phyloP scores from a whole-genome alignment of 345 rosid genomes.

The Rhizophora apiculata region DNA sequence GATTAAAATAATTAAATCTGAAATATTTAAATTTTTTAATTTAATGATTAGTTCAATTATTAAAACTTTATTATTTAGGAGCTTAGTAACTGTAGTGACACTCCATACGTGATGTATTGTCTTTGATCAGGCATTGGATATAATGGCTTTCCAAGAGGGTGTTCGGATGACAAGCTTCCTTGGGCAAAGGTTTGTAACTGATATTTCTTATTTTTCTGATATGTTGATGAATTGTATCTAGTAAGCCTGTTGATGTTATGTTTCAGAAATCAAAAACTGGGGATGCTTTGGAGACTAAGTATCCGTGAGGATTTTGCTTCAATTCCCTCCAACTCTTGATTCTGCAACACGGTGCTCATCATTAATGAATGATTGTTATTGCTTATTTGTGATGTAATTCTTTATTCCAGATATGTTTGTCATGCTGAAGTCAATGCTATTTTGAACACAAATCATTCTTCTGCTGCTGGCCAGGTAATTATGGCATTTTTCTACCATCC shows the following conservation, averaged over 20 bases:
- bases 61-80: background rate
- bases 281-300: constrained; percentile 83
- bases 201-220: background rate
- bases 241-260: constrained; percentile 7
- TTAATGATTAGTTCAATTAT: too few species aligned
- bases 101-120: background rate
- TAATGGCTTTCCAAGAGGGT: constrained; percentile 98
- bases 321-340: background rate
- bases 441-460: constrained; percentile 88
- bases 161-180: constrained; percentile 94
- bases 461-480: constrained; percentile 78
- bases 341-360: constrained; percentile 5
- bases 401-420: constrained; percentile 72
- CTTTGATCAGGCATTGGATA: constrained; percentile 76
- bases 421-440: constrained; percentile 99
- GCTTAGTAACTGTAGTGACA: background rate
- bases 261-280: constrained; percentile 74
- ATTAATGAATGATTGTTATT: background rate
- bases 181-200: constrained; percentile 81
- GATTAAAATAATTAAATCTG: too few species aligned
- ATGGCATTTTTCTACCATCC: constrained; percentile 11
- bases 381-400: background rate
- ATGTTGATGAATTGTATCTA: background rate
- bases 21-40: too few species aligned
- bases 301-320: constrained; percentile 55